phyloP scores from a whole-genome alignment of 257 asterid species.

The Cruciata laevipes region DNA sequence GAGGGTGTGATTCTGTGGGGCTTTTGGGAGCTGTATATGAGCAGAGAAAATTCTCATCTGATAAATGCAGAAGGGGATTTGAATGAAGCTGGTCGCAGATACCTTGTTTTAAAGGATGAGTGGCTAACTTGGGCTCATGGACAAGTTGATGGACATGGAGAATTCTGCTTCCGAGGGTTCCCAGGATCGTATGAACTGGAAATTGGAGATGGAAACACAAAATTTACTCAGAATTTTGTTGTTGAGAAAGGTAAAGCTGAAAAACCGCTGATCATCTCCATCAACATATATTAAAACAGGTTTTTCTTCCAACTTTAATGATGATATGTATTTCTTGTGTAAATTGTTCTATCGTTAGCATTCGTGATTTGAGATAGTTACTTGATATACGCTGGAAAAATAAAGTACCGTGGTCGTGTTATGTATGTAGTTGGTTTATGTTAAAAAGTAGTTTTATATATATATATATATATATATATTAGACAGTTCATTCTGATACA shows the following conservation, averaged over 20 bases:
- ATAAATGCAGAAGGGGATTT: constrained; percentile 77
- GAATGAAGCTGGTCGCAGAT: constrained; percentile 69
- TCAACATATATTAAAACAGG: constrained; percentile 1
- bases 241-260: constrained; percentile 48
- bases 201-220: constrained; percentile 25
- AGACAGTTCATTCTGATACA: neutral
- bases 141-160: constrained; percentile 40
- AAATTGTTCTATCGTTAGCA: too few species aligned
- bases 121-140: constrained; percentile 73
- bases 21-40: constrained; percentile 87
- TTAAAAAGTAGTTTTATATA: too few species aligned
- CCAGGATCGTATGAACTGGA: constrained; percentile 67
- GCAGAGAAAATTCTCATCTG: constrained; percentile 53
- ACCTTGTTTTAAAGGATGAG: constrained; percentile 56
- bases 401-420: neutral
- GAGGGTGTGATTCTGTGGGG: constrained; percentile 88
- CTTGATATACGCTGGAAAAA: neutral
- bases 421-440: neutral
- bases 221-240: constrained; percentile 40
- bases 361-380: neutral
- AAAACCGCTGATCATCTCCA: constrained; percentile 45
- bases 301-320: neutral
- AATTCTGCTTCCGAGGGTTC: constrained; percentile 65
- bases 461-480: too few species aligned
- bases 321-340: too few species aligned